A percentile compares a stretch with the other conserved stretches of the same genome.
These are phyloP conservation scores for Microsporum audouinii DNA, from an alignment of 2,329 filamentous ascomycete genomes.

Conservation along the genomic window DNA sequence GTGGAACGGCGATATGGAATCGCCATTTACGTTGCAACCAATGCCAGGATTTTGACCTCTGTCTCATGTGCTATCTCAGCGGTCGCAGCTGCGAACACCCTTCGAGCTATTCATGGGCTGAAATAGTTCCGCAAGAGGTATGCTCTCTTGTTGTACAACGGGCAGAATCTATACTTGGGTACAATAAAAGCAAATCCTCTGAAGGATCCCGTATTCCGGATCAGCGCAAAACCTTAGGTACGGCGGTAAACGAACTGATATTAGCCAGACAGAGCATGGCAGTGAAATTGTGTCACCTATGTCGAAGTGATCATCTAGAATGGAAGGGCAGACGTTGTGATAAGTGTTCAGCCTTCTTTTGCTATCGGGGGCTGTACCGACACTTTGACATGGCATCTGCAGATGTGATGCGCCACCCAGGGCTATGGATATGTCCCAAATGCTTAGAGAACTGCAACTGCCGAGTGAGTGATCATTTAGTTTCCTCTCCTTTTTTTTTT, in stretches of 20 bases:
- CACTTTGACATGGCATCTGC: slow-evolving; percentile 27
- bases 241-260: slow-evolving; percentile 24
- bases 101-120: slow-evolving; percentile 25
- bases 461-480: slow-evolving; percentile 13
- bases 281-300: slow-evolving; percentile 25
- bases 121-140: slow-evolving; percentile 22
- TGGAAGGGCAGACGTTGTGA: slow-evolving; percentile 27
- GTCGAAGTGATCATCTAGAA: slow-evolving; percentile 25
- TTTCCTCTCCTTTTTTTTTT: background rate
- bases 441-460: slow-evolving; percentile 27
- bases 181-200: slow-evolving; percentile 1
- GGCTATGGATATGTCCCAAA: slow-evolving; percentile 26
- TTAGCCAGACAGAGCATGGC: slow-evolving; percentile 17
- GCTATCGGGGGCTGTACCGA: slow-evolving; percentile 26
- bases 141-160: slow-evolving; percentile 20
- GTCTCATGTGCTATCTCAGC: slow-evolving; percentile 26
- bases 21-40: slow-evolving; percentile 28
- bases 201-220: slow-evolving; percentile 11
- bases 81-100: slow-evolving; percentile 28
- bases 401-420: slow-evolving; percentile 22
- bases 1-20: slow-evolving; percentile 30
- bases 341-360: slow-evolving; percentile 27
- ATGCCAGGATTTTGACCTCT: slow-evolving; percentile 29
- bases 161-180: slow-evolving; percentile 18
- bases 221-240: slow-evolving; percentile 18